Conservation (phyloP, 78 protist species). For the Mantamonas sphyraenae region DNA sequence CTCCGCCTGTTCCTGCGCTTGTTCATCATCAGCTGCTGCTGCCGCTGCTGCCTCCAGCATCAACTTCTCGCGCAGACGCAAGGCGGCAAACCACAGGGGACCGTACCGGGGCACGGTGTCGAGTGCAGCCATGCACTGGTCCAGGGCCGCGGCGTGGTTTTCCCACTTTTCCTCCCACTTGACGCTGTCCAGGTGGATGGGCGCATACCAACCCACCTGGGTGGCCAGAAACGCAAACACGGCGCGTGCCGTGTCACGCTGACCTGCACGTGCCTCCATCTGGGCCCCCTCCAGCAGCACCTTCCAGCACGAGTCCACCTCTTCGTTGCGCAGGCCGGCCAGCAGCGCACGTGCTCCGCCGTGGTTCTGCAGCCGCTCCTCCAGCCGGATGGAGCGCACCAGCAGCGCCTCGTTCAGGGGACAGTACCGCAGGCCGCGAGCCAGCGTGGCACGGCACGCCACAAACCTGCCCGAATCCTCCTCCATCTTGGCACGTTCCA, state of each 20-base stretch:
- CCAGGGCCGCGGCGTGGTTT: slow-evolving; percentile 13
- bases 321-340: neutral
- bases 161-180: slow-evolving; percentile 25
- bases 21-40: neutral
- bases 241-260: slow-evolving; percentile 17
- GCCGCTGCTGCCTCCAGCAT: neutral
- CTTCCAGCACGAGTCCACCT: slow-evolving; percentile 38
- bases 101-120: slow-evolving; percentile 26
- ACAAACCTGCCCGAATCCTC: slow-evolving; percentile 31
- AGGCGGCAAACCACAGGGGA: slow-evolving; percentile 45
- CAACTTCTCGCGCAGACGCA: slow-evolving; percentile 31
- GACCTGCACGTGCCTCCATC: slow-evolving; percentile 49
- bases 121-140: slow-evolving; percentile 23
- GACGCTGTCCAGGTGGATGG: slow-evolving; percentile 45
- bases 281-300: slow-evolving; percentile 57
- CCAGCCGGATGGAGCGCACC: neutral
- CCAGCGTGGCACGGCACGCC: slow-evolving; percentile 16
- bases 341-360: neutral
- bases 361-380: neutral
- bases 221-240: slow-evolving; percentile 28
- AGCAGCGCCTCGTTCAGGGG: neutral
- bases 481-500: slow-evolving; percentile 51
- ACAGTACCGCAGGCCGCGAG: slow-evolving; percentile 18
- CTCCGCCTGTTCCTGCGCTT: slow-evolving; percentile 2
- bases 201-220: slow-evolving; percentile 50